A percentile compares a stretch with the other conserved stretches of the same genome.
Evolutionary conservation across 2,329 filamentous ascomycete genomes (phyloP).

Genomic region (Cladorrhinum sp.): DNA sequence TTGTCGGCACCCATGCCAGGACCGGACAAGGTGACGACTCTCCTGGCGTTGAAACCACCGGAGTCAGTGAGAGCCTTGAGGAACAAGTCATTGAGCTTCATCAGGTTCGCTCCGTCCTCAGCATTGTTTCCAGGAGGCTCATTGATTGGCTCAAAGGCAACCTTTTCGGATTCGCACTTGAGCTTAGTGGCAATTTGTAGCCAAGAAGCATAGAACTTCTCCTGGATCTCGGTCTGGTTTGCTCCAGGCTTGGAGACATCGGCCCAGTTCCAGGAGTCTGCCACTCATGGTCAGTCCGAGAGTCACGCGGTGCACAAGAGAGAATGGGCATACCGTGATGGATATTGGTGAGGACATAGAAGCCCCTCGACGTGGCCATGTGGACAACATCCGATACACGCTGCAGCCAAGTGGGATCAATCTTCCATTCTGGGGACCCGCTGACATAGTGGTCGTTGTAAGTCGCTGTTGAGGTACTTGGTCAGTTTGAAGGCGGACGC

Average conservation of each 20-base stretch:
- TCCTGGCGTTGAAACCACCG: slow-evolving; percentile 52
- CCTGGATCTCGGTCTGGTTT: slow-evolving; percentile 51
- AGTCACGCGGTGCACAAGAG: too few species aligned
- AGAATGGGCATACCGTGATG: too few species aligned
- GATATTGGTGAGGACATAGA: slow-evolving; percentile 55
- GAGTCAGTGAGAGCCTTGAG: slow-evolving; percentile 50
- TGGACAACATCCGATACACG: slow-evolving; percentile 57
- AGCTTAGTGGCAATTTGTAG: slow-evolving; percentile 54
- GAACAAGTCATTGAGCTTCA: slow-evolving; percentile 56
- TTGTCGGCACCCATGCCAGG: slow-evolving; percentile 52
- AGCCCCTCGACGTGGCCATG: slow-evolving; percentile 47
- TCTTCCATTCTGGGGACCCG: slow-evolving; percentile 49
- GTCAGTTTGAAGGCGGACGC: neutral
- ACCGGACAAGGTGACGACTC: slow-evolving; percentile 56
- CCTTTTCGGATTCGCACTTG: slow-evolving; percentile 50
- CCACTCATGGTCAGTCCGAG: too few species aligned
- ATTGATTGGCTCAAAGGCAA: slow-evolving; percentile 59
- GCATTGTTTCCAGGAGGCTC: slow-evolving; percentile 53
- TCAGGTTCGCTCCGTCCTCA: slow-evolving; percentile 48
- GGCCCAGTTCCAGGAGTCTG: slow-evolving; percentile 58
- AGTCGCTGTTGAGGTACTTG: slow-evolving; percentile 42
- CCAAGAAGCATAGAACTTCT: slow-evolving; percentile 56
- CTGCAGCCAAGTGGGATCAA: slow-evolving; percentile 53
- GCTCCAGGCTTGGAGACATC: slow-evolving; percentile 46
- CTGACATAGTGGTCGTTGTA: slow-evolving; percentile 55